Conservation (phyloP, 495 filamentous ascomycete genomes). For the Apodospora peruviana region DNA sequence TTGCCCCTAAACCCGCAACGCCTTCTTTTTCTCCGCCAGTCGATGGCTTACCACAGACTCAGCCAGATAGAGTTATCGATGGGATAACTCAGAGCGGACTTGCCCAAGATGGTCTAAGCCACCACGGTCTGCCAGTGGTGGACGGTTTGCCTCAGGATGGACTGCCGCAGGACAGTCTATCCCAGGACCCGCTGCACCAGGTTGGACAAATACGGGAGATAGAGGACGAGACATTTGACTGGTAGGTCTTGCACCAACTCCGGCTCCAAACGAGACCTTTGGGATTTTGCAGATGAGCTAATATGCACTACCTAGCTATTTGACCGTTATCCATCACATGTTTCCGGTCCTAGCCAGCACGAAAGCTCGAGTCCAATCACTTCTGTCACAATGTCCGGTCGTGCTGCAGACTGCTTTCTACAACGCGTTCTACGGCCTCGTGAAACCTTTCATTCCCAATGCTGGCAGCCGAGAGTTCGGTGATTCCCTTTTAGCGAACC, state of each 20-base stretch:
- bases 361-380: constrained; percentile 55
- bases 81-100: constrained; percentile 10
- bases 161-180: constrained; percentile 7
- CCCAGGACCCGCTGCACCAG: constrained; percentile 23
- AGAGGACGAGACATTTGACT: constrained; percentile 39
- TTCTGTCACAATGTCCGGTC: constrained; percentile 55
- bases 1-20: constrained; percentile 24
- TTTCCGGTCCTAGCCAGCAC: constrained; percentile 69
- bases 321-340: constrained; percentile 63
- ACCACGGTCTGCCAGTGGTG: not conserved
- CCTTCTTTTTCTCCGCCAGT: constrained; percentile 18
- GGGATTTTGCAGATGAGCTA: not conserved
- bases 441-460: constrained; percentile 54
- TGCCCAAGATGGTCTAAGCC: not conserved
- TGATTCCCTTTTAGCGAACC: constrained; percentile 39
- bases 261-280: not conserved
- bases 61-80: constrained; percentile 18
- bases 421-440: constrained; percentile 57
- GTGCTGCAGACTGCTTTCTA: constrained; percentile 66
- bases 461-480: constrained; percentile 28
- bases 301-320: constrained; percentile 49
- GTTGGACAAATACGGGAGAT: constrained; percentile 29
- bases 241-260: constrained; percentile 27
- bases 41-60: constrained; percentile 18
- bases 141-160: not conserved